Evolutionary conservation across 129 eudicot species (phyloP).

Genomic region (Lactuca sativa): DNA sequence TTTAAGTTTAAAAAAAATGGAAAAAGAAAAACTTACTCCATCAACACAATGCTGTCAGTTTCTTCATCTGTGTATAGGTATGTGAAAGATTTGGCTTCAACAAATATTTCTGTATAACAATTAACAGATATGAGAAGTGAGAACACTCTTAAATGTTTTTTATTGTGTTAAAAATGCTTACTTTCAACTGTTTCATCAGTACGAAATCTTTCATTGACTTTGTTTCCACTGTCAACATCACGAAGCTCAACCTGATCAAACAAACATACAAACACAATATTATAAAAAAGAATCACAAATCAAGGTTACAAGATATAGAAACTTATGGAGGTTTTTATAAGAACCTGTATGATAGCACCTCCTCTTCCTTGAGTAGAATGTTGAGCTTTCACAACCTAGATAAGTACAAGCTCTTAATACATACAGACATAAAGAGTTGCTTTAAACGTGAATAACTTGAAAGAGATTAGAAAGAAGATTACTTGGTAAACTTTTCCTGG

Average conservation of each 20-base stretch:
- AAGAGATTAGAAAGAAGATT: constrained; percentile 9
- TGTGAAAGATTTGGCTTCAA: constrained; percentile 57
- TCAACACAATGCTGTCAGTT: constrained; percentile 60
- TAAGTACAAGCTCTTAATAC: background rate
- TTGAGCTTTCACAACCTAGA: constrained; percentile 77
- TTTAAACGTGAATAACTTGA: constrained; percentile 7
- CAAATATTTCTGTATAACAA: constrained; percentile 66
- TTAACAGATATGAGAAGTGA: background rate
- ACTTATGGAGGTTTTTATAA: background rate
- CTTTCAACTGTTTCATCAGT: constrained; percentile 91
- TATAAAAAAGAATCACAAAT: constrained; percentile 1
- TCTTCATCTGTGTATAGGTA: constrained; percentile 90
- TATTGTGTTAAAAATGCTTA: constrained; percentile 32
- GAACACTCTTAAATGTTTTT: background rate
- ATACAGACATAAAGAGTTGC: background rate
- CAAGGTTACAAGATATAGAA: constrained; percentile 4
- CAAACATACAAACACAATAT: background rate
- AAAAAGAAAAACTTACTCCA: constrained; percentile 59
- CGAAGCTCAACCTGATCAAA: constrained; percentile 85
- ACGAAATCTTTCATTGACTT: constrained; percentile 87
- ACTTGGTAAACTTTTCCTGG: constrained; percentile 89
- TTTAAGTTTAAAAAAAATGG: background rate
- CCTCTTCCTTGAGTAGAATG: constrained; percentile 92
- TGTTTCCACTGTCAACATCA: constrained; percentile 89
- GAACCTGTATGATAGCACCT: constrained; percentile 89